Percentiles rank a stretch among this genome's conserved stretches.
Conservation (phyloP, 2,329 filamentous ascomycete genomes). For the Blumeria graminis region DNA sequence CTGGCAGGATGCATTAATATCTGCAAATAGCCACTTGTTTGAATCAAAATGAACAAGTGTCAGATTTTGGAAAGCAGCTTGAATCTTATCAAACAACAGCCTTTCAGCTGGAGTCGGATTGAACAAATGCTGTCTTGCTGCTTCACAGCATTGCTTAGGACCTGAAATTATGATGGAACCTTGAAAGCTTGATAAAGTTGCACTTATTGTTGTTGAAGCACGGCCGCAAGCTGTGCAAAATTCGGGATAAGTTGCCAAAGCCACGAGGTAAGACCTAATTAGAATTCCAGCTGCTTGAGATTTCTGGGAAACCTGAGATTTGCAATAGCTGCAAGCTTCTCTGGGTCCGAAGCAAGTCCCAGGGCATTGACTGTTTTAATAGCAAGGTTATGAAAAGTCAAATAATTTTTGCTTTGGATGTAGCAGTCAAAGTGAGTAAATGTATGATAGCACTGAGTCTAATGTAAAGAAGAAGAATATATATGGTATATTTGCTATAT, state of each 20-base stretch:
- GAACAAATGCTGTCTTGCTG: too few species aligned
- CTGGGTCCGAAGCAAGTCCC: background rate
- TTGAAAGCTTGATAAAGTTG: background rate
- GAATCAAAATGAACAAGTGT: too few species aligned
- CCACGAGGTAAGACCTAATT: background rate
- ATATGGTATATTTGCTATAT: too few species aligned
- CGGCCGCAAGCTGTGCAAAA: background rate
- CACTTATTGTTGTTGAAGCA: background rate
- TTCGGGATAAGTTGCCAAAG: background rate
- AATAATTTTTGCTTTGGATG: background rate
- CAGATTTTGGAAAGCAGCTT: too few species aligned
- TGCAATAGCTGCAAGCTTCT: background rate
- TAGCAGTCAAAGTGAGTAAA: background rate
- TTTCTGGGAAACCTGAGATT: background rate
- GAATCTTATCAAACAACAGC: too few species aligned
- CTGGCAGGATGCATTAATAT: too few species aligned
- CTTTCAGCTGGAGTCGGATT: too few species aligned
- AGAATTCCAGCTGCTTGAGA: background rate
- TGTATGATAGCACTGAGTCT: background rate
- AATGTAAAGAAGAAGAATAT: background rate
- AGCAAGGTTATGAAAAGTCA: background rate
- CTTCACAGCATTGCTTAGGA: background rate
- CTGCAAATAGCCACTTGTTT: too few species aligned
- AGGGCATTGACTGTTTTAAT: background rate
- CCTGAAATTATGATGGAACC: background rate